These are phyloP conservation scores for Curvularia spicifera DNA, from an alignment of 2,329 filamentous ascomycete species.

Conservation along the genomic window DNA sequence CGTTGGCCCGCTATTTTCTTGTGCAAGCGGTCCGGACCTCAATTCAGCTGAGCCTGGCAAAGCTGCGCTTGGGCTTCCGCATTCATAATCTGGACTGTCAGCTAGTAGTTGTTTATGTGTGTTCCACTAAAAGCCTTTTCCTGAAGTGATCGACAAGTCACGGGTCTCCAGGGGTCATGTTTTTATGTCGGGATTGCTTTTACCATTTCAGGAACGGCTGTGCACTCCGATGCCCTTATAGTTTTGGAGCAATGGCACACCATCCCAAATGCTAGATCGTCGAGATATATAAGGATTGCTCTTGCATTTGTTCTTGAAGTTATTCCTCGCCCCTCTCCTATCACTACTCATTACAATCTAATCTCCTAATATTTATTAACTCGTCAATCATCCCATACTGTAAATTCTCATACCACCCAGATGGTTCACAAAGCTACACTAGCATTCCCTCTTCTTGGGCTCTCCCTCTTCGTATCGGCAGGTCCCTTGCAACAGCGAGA, in stretches of 20 bases:
- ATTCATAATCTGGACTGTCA: not conserved
- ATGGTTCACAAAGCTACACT: constrained; percentile 8
- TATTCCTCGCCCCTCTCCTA: not conserved
- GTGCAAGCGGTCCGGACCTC: not conserved
- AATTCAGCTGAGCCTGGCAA: not conserved
- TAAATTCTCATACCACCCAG: not conserved
- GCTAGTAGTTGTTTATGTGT: constrained; percentile 5
- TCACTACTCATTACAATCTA: not conserved
- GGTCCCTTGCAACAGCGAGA: constrained; percentile 32
- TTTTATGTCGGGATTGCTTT: constrained; percentile 8
- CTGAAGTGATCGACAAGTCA: not conserved
- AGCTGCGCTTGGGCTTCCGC: constrained; percentile 1
- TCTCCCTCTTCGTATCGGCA: constrained; percentile 21
- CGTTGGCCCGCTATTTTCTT: not conserved
- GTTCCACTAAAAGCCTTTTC: not conserved
- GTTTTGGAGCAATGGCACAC: not conserved
- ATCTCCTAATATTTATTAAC: not conserved
- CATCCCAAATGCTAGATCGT: not conserved
- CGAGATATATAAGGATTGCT: constrained; percentile 9
- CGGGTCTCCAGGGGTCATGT: constrained; percentile 5
- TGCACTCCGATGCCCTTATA: not conserved
- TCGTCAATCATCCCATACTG: not conserved
- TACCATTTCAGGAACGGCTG: not conserved
- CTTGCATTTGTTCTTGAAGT: not conserved
- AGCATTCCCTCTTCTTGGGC: constrained; percentile 7